phyloP scores from a whole-genome alignment of 345 rosid genomes.

The Carallia pectinifolia region DNA sequence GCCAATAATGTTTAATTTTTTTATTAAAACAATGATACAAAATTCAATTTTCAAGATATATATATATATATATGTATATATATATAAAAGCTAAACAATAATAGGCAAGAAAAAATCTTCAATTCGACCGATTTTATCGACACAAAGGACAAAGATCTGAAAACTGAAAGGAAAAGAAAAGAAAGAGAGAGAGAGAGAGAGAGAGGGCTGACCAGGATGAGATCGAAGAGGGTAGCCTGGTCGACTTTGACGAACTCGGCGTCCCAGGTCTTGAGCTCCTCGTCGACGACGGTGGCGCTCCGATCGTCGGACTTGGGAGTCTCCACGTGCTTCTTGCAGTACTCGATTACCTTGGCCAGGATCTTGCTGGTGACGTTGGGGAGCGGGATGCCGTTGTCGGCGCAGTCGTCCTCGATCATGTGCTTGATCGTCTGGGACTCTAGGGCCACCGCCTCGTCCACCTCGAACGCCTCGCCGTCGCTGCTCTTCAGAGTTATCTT shows the following conservation, averaged over 20 bases:
- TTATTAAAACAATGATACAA: too few relatives aligned
- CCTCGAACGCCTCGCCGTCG: slow-evolving; percentile 24
- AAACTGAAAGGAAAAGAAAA: neutral
- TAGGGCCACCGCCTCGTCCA: slow-evolving; percentile 20
- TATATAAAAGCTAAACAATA: neutral
- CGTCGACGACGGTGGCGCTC: neutral
- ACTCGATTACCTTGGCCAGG: slow-evolving; percentile 32
- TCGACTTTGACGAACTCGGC: slow-evolving; percentile 35
- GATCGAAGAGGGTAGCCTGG: slow-evolving; percentile 30
- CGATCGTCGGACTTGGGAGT: neutral
- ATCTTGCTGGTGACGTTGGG: slow-evolving; percentile 31
- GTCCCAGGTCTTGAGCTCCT: slow-evolving; percentile 24
- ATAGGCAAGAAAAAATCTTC: neutral
- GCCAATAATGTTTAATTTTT: too few relatives aligned
- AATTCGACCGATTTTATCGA: too few relatives aligned
- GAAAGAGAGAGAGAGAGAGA: neutral
- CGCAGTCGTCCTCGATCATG: slow-evolving; percentile 30
- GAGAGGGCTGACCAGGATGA: slow-evolving; percentile 19
- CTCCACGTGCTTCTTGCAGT: slow-evolving; percentile 35
- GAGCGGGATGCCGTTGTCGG: slow-evolving; percentile 26
- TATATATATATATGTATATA: too few relatives aligned
- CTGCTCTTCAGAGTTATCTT: slow-evolving; percentile 24
- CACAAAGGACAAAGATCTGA: neutral
- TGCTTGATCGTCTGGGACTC: slow-evolving; percentile 33
- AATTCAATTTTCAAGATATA: too few relatives aligned